A percentile compares a stretch with the other conserved stretches of the same genome.
Evolutionary conservation across 352 stramenopile genomes (phyloP).

Genomic region (Globisporangium nagaii): DNA sequence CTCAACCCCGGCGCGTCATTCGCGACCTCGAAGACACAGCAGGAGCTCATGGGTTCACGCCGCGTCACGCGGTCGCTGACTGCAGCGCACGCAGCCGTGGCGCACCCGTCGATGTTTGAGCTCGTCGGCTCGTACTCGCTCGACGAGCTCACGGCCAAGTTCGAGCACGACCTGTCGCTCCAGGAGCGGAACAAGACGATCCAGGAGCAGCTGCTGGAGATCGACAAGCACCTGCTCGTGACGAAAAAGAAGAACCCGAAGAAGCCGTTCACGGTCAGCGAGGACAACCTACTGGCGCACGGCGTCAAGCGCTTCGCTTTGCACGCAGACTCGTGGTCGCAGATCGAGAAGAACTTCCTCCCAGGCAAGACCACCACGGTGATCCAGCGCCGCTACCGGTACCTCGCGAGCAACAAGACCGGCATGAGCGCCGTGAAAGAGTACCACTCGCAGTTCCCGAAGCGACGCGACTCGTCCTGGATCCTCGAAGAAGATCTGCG

Average conservation of each 20-base stretch:
- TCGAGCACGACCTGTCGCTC: conserved; percentile 37
- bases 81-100: conserved; percentile 68
- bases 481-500: conserved; percentile 79
- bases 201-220: conserved; percentile 53
- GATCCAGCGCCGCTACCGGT: conserved; percentile 63
- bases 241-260: conserved; percentile 40
- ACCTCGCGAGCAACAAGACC: conserved; percentile 57
- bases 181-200: conserved; percentile 46
- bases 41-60: conserved; percentile 21
- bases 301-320: conserved; percentile 61
- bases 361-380: conserved; percentile 43
- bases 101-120: conserved; percentile 85
- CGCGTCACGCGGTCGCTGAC: conserved; percentile 77
- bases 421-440: conserved; percentile 56
- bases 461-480: conserved; percentile 41
- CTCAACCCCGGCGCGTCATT: conserved; percentile 22
- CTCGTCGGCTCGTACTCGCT: conserved; percentile 62
- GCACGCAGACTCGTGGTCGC: conserved; percentile 40
- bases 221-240: conserved; percentile 66
- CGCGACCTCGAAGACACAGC: neutral
- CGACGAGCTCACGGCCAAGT: conserved; percentile 40
- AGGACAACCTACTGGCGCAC: conserved; percentile 65
- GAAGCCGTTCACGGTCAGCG: conserved; percentile 43
- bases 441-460: conserved; percentile 35
- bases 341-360: conserved; percentile 63